Conservation (phyloP, 2,329 filamentous ascomycete genomes). For the Sporothrix humicola region DNA sequence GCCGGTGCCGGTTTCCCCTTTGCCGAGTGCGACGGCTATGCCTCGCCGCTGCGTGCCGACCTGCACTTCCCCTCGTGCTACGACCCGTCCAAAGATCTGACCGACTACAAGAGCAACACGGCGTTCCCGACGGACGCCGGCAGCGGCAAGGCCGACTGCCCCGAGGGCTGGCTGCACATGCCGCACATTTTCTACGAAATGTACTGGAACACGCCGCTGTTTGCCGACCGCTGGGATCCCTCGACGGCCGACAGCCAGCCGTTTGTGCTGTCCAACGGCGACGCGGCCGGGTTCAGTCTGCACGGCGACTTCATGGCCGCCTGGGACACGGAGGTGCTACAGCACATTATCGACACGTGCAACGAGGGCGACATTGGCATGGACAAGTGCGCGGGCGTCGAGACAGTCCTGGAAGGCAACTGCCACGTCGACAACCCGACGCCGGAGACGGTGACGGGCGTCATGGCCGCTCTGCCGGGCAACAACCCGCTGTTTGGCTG, state of each 20-base stretch:
- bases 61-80: constrained; percentile 78
- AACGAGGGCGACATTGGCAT: constrained; percentile 64
- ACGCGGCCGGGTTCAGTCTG: constrained; percentile 70
- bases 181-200: constrained; percentile 65
- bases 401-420: constrained; percentile 53
- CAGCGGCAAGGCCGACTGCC: constrained; percentile 59
- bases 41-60: constrained; percentile 67
- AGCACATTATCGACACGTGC: constrained; percentile 71
- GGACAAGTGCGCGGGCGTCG: constrained; percentile 65
- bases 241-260: constrained; percentile 61
- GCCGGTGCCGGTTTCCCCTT: constrained; percentile 71
- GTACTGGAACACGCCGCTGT: constrained; percentile 64
- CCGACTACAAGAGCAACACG: constrained; percentile 69
- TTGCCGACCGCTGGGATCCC: constrained; percentile 59
- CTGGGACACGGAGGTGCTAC: constrained; percentile 70
- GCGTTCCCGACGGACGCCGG: constrained; percentile 60
- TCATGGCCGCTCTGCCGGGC: constrained; percentile 59
- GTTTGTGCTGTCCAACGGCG: constrained; percentile 72
- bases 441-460: constrained; percentile 53
- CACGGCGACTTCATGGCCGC: constrained; percentile 77
- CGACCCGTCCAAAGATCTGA: constrained; percentile 65
- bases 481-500: constrained; percentile 61
- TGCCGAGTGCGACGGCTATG: constrained; percentile 67
- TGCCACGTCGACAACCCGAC: constrained; percentile 59
- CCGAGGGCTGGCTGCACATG: constrained; percentile 58